phyloP scores from a whole-genome alignment of 768 basidiomycete genomes.

The Pleurotus giganteus region DNA sequence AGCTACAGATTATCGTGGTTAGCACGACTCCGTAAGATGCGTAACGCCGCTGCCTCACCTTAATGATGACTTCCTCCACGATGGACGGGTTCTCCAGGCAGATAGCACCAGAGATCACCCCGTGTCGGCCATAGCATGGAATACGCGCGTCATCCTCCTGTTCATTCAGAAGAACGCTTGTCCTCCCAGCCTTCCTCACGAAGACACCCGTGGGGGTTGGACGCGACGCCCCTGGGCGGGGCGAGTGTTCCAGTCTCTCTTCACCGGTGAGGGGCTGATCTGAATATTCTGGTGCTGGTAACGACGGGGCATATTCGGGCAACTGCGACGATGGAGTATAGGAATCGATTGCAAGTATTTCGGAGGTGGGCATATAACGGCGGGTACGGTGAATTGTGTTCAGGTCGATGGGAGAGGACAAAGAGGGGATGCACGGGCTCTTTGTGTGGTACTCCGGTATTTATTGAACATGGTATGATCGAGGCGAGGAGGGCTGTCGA shows the following conservation, averaged over 20 bases:
- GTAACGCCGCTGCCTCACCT: conserved; percentile 29
- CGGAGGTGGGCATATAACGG: conserved; percentile 9
- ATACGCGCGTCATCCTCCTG: conserved; percentile 38
- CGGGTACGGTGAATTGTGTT: too few relatives aligned
- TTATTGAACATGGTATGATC: not conserved
- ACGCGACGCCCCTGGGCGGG: conserved; percentile 22
- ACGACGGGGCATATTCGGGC: conserved; percentile 54
- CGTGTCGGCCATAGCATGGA: conserved; percentile 46
- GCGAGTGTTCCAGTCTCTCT: conserved; percentile 49
- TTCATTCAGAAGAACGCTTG: conserved; percentile 43
- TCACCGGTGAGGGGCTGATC: conserved; percentile 51
- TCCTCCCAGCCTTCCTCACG: conserved; percentile 34
- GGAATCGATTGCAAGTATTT: not conserved
- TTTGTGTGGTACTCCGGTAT: conserved; percentile 4
- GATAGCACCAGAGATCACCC: conserved; percentile 40
- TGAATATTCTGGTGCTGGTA: conserved; percentile 58
- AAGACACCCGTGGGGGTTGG: conserved; percentile 36
- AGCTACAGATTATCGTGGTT: conserved; percentile 27
- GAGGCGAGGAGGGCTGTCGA: not conserved
- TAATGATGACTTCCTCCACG: conserved; percentile 41
- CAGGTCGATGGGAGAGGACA: not conserved
- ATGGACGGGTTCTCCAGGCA: conserved; percentile 35
- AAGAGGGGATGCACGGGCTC: not conserved
- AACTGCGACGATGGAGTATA: conserved; percentile 21
- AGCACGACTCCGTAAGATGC: not conserved